Evolutionary conservation across 148 eudicot genomes (phyloP).

Genomic region (Polygonum maritimum): DNA sequence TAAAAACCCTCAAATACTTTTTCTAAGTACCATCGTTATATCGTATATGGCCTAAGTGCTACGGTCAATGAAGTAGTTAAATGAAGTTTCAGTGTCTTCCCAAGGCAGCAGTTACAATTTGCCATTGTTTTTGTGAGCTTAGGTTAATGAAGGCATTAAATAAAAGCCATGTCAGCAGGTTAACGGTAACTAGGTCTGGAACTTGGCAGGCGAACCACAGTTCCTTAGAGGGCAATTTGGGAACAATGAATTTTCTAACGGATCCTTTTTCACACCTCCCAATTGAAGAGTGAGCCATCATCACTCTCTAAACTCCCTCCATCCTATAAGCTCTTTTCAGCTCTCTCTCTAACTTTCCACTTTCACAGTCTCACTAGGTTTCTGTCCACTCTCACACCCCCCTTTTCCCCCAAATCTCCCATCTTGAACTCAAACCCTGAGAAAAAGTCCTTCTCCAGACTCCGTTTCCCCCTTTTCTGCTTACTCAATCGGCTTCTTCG

Average conservation of each 20-base stretch:
- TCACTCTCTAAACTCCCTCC: slow-evolving; percentile 5
- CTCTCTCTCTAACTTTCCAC: slow-evolving; percentile 11
- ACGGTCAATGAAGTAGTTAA: too few relatives aligned
- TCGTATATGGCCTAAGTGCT: too few relatives aligned
- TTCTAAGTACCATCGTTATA: too few relatives aligned
- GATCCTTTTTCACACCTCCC: slow-evolving; percentile 23
- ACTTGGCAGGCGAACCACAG: slow-evolving; percentile 25
- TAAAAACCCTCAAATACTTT: too few relatives aligned
- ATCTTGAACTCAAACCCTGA: slow-evolving; percentile 4
- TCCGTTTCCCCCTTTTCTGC: neutral
- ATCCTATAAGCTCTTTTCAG: neutral
- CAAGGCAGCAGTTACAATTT: too few relatives aligned
- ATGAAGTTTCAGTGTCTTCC: too few relatives aligned
- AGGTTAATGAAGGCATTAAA: neutral
- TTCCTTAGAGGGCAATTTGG: slow-evolving; percentile 57
- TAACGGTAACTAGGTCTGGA: slow-evolving; percentile 2
- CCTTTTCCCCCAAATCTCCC: neutral
- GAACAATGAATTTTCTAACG: slow-evolving; percentile 46
- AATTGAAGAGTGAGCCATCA: slow-evolving; percentile 2
- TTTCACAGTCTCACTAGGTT: slow-evolving; percentile 7
- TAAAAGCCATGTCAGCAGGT: slow-evolving; percentile 4
- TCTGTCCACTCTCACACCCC: neutral
- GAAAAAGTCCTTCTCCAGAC: neutral
- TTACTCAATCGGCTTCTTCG: slow-evolving; percentile 4
- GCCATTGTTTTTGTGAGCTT: neutral